Evolutionary conservation across 306 rosid genomes (phyloP), one percentile per base, ranked within the genome.

Genomic region (Luffa acutangula): DNA sequence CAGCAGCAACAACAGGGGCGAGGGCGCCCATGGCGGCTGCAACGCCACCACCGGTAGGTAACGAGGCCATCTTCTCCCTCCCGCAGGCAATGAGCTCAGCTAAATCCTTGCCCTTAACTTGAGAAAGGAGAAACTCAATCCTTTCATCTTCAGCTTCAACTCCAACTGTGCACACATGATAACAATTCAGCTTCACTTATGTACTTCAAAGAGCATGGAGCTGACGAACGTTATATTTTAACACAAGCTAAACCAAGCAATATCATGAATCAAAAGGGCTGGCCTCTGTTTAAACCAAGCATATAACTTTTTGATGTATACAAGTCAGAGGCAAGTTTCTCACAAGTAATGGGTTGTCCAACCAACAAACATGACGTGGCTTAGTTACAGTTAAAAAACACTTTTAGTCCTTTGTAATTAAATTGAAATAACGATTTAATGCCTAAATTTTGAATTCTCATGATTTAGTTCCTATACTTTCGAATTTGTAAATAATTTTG

Each of bases 11-110:
- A 15, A 86, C 85, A 80, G 64, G 25, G 13, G 34, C 5, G 2
- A 21, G 4, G 7, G 34, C 31, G 2, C 14, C 34, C 64, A 58
- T 14, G 9, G 64, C 34, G 4, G 56, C 7, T 14, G 82, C 88
- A n/a, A 18, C 92, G 3, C 0, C 84, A 8, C 76, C 91, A 3
- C 73, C 82, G 0, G 79, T 58, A 36, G 94, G 92, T 0, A 89
- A 87, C 0, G 91, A 89, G n/a, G 96, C 96, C 81, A 93, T 79
- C 78, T 87, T 88, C 74, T 89, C 94, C 63, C 86, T 80, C 20
- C 94, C 94, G 5, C 84, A 63, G 2, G 97, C 96, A 84, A 93
- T 86, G 7, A 91, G 81, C 82, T 93, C 94, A 3, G 82, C 85
- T 76, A 89, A 11, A 80, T 93, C 94, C 75, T 83, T 91, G 1